These are phyloP conservation scores for Chrysoporthe austroafricana DNA, from an alignment of 2,329 filamentous ascomycete genomes.

Conservation along the genomic window DNA sequence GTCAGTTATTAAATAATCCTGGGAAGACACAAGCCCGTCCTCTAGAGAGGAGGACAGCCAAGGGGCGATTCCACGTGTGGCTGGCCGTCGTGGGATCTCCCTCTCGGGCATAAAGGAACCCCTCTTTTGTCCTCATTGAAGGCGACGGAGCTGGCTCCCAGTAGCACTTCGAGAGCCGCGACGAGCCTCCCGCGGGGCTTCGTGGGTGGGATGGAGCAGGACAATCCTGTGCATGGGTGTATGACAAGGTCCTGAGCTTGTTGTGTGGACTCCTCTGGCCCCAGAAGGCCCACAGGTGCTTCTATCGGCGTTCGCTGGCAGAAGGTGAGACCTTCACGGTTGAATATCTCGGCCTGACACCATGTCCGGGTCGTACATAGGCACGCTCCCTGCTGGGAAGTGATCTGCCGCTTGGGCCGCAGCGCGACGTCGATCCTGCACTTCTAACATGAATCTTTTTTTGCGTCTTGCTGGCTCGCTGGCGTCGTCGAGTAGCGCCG, in stretches of 20 bases:
- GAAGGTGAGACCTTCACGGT: too few relatives aligned
- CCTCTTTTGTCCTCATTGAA: neutral
- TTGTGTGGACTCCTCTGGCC: too few relatives aligned
- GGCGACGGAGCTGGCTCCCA: neutral
- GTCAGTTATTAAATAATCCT: neutral
- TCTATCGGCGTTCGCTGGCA: too few relatives aligned
- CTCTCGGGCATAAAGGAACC: neutral
- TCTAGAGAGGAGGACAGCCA: neutral
- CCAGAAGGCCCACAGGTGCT: too few relatives aligned
- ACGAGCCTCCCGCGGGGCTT: neutral
- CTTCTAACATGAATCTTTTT: neutral
- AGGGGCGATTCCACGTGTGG: neutral
- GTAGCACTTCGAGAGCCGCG: neutral
- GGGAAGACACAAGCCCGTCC: neutral
- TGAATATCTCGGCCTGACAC: too few relatives aligned
- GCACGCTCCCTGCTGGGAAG: neutral
- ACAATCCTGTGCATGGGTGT: too few relatives aligned
- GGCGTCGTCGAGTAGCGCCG: neutral
- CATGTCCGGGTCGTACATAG: neutral
- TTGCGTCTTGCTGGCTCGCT: neutral
- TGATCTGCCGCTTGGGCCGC: conserved; percentile 13
- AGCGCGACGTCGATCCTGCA: neutral
- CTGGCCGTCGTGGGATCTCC: neutral
- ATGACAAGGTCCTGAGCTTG: too few relatives aligned
- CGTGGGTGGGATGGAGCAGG: neutral